Evolutionary conservation across 176 grass and related monocot genomes (phyloP).

Genomic region (Aegilops bicornis): DNA sequence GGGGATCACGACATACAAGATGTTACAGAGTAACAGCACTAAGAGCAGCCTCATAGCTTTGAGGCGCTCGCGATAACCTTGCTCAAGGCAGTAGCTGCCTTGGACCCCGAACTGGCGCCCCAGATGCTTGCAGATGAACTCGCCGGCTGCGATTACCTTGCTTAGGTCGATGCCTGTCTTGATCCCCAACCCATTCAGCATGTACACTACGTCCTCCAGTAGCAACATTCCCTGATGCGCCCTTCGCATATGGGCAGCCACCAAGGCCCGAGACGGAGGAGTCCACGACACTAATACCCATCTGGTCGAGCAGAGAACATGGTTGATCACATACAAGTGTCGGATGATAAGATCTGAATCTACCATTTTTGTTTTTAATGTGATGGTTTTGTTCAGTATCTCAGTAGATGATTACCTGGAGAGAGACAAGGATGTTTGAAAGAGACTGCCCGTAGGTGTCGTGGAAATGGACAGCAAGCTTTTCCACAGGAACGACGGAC

Average conservation of each 20-base stretch:
- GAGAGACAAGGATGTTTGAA: constrained; percentile 84
- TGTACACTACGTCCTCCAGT: constrained; percentile 89
- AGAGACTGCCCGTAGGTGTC: constrained; percentile 93
- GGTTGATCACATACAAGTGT: not conserved
- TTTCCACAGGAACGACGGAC: constrained; percentile 68
- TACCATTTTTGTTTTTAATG: not conserved
- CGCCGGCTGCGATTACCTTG: constrained; percentile 74
- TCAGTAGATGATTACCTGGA: constrained; percentile 51
- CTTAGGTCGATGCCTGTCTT: constrained; percentile 57
- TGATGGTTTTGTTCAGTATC: not conserved
- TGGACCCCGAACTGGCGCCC: constrained; percentile 77
- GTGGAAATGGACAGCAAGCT: constrained; percentile 95
- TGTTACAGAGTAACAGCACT: not conserved
- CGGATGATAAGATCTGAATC: not conserved
- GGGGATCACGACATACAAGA: not conserved
- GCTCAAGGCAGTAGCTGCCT: constrained; percentile 61
- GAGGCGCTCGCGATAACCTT: constrained; percentile 41
- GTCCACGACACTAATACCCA: constrained; percentile 68
- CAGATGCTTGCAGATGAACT: constrained; percentile 70
- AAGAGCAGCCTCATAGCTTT: constrained; percentile 38
- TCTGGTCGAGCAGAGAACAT: constrained; percentile 44
- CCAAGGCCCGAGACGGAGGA: constrained; percentile 75
- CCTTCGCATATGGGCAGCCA: constrained; percentile 84
- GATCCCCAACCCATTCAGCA: constrained; percentile 80
- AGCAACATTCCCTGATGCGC: constrained; percentile 77